Base-by-base conservation (phyloP, 192 early-diverging fungal genomes). In the Backusella australiensis region DNA sequence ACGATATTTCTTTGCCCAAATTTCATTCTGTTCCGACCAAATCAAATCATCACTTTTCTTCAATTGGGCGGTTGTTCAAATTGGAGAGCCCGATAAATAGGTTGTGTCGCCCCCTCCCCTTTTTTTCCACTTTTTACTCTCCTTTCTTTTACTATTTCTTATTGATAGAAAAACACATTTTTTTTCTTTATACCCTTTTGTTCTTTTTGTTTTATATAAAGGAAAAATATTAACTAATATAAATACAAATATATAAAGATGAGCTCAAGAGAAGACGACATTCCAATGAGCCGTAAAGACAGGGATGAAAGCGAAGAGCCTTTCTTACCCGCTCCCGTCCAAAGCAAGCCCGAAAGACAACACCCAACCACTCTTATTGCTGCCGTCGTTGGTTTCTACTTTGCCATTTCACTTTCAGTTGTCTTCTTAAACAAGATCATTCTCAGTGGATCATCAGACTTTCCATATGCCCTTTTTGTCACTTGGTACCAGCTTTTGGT, bases 391-490 rank as follows among this genome's bases (percentile, higher is more conserved):
- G 83, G 83, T 23, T 91, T 90, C 69, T 91, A 91, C 72, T 91
- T 87, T 82, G 74, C 82, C 35, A 87, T 82, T 39, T 91, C 90
- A 8, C 80, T 91, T 34, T 79, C 90, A 4, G 90, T 91, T 21
- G 90, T 91, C 36, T 91, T 91, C 59, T 78, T 91, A 29, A 91
- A 91, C 77, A 91, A 91, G 85, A 86, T 85, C 74, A 91, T 91
- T 63, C 77, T 91, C 39, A 87, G 84, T 34, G 78, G 78, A 4
- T 79, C 81, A 9, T 85, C 89, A 4, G 87, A 90, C n/a, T 91
- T 91, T 69, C 89, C 90, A 8, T 91, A 85, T 79, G 89, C 90
- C 38, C 80, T 90, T 41, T 91, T 91, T 70, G 90, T 91, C 42
- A 91, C 90, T 29, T 91, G 90, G 84, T 91, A 81, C 66, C 90